These are phyloP conservation scores for Hymenoscyphus scutula DNA, from an alignment of 2,329 filamentous ascomycete genomes.

Conservation along the genomic window DNA sequence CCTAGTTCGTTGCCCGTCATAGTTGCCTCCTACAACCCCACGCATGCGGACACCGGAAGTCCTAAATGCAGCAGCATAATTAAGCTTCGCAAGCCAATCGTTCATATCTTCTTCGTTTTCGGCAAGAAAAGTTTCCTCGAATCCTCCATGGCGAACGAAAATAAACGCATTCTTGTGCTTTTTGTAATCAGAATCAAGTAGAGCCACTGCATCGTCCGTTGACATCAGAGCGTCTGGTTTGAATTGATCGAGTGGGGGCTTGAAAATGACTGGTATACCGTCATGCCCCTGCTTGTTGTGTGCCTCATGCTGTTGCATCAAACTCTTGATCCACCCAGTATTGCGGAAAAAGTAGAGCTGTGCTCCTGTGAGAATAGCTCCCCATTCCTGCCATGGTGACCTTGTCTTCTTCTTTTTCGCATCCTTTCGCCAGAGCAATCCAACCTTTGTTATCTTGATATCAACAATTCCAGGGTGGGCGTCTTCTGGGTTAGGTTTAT, in stretches of 20 bases:
- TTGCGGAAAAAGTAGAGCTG: slow-evolving; percentile 97
- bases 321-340: slow-evolving; percentile 82
- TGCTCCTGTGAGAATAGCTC: slow-evolving; percentile 91
- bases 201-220: slow-evolving; percentile 85
- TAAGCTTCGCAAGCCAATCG: slow-evolving; percentile 93
- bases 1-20: slow-evolving; percentile 75
- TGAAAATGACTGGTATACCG: slow-evolving; percentile 79
- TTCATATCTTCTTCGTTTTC: slow-evolving; percentile 91
- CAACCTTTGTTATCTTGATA: slow-evolving; percentile 96
- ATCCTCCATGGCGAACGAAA: slow-evolving; percentile 79
- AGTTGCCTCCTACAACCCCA: slow-evolving; percentile 78
- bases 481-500: slow-evolving; percentile 81
- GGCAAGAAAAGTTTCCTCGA: slow-evolving; percentile 88
- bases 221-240: slow-evolving; percentile 93
- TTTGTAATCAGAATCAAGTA: slow-evolving; percentile 83
- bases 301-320: slow-evolving; percentile 84
- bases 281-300: slow-evolving; percentile 77
- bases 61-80: slow-evolving; percentile 92
- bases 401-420: slow-evolving; percentile 88
- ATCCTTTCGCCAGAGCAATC: slow-evolving; percentile 91
- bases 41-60: slow-evolving; percentile 89
- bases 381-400: slow-evolving; percentile 99
- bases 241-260: slow-evolving; percentile 84
- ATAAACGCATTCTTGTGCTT: slow-evolving; percentile 95
- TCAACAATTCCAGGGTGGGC: slow-evolving; percentile 92